Evolutionary conservation across 75 land plant species (phyloP).

Genomic region (Selaginella tamariscina): DNA sequence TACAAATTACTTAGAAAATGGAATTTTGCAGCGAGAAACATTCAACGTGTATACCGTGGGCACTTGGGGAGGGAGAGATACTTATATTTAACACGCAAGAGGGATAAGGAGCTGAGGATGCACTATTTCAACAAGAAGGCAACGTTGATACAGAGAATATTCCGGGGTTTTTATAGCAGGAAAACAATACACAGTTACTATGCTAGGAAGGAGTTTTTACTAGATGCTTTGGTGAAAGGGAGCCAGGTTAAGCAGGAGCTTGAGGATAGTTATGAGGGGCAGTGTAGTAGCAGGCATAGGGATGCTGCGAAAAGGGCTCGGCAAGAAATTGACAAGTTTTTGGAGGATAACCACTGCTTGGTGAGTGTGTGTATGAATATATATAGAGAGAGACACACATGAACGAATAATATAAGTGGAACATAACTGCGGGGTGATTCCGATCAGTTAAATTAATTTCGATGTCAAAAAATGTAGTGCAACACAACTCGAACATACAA

Average conservation of each 20-base stretch:
- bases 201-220: slow-evolving; percentile 17
- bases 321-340: slow-evolving; percentile 14
- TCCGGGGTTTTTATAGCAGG: slow-evolving; percentile 23
- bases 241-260: slow-evolving; percentile 4
- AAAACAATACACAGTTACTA: slow-evolving; percentile 22
- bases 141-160: slow-evolving; percentile 19
- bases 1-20: slow-evolving; percentile 14
- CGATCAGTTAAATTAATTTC: too few species aligned
- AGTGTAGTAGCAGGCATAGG: slow-evolving; percentile 12
- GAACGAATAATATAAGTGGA: too few species aligned
- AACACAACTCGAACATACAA: too few species aligned
- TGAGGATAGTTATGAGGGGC: not conserved
- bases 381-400: too few species aligned
- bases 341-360: slow-evolving; percentile 16
- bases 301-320: slow-evolving; percentile 12
- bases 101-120: slow-evolving; percentile 17
- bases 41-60: slow-evolving; percentile 28
- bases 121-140: slow-evolving; percentile 22
- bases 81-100: not conserved
- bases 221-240: slow-evolving; percentile 5
- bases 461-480: too few species aligned
- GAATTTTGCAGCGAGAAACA: slow-evolving; percentile 17
- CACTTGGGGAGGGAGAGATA: slow-evolving; percentile 21
- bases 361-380: slow-evolving; percentile 1
- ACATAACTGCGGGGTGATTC: too few species aligned